These are phyloP conservation scores for Selenicereus undatus DNA, from an alignment of 148 eudicot genomes.

Conservation along the genomic window DNA sequence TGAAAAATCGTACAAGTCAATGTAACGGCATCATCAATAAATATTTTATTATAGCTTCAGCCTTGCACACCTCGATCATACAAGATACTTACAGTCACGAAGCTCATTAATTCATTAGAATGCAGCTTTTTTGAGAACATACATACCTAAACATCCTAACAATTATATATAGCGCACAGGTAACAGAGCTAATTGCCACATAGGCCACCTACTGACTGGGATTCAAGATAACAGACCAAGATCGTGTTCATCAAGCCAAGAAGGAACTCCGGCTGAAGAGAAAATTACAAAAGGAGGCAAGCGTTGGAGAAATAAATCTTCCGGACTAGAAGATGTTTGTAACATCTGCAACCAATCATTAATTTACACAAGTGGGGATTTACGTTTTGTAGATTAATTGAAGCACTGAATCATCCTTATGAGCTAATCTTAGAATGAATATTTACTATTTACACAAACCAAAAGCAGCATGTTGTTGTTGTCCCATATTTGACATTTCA, in stretches of 20 bases:
- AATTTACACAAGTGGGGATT: background rate
- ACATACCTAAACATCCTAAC: background rate
- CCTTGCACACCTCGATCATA: background rate
- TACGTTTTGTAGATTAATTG: background rate
- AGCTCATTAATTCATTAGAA: background rate
- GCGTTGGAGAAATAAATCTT: background rate
- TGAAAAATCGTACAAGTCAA: background rate
- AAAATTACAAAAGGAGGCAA: background rate
- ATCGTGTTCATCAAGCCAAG: background rate
- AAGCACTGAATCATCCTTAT: background rate
- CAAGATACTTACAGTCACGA: background rate
- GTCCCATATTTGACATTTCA: background rate
- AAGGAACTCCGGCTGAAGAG: background rate
- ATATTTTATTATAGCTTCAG: background rate
- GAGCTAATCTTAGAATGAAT: background rate
- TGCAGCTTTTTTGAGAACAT: background rate
- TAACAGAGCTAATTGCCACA: background rate
- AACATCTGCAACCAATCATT: background rate
- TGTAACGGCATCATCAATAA: background rate
- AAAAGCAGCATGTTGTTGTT: background rate
- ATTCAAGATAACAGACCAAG: background rate
- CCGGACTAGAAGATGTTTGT: background rate
- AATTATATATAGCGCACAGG: constrained; percentile 7
- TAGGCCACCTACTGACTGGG: background rate
- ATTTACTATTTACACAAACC: background rate